Base-by-base conservation (phyloP, 371 early-diverging fungal species). In the Lichtheimia ramosa region DNA sequence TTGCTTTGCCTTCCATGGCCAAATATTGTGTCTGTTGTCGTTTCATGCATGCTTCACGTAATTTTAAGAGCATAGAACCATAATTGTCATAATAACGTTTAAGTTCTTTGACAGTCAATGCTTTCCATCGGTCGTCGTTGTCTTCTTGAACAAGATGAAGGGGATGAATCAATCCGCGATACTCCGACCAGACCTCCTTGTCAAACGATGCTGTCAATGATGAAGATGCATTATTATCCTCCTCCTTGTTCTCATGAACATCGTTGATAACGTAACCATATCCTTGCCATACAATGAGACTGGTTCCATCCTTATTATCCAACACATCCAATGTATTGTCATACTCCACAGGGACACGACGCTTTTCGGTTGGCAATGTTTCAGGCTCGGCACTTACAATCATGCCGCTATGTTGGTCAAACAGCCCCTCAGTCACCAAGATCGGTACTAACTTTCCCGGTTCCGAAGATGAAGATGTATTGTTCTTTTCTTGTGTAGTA, bases 41-140 rank as follows among this genome's bases (percentile, higher is more conserved):
- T 8, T 55, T 24, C 75, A 75, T 75, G 34, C 73, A 61, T 12
- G 66, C 34, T 54, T 75, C 69, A 39, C 73, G 62, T 34, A 75
- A 64, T 51, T 70, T 70, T 18, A 76, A 58, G 58, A 76, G 64
- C 73, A 76, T 73, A 8, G 77, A 76, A 6, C 77, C 77, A 58
- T 76, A 76, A 25, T 76, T 76, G 49, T 73, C 71, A 51, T 57
- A 76, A 46, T 76, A 76, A 3, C 65, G 66, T 59, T 57, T 61
- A 43, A 76, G 58, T 40, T 76, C 77, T 16, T 48, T 56, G 0
- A 76, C 77, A 48, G 46, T 63, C 10, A 75, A 48, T 0, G 62
- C 66, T 3, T 55, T 28, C 71, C 75, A 75, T 18, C 56, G 56
- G 18, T 57, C 60, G 21, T 60, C 48, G 12, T 59, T 52, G 2